phyloP scores from a whole-genome alignment of 345 rosid species.

The Carallia brachiata region DNA sequence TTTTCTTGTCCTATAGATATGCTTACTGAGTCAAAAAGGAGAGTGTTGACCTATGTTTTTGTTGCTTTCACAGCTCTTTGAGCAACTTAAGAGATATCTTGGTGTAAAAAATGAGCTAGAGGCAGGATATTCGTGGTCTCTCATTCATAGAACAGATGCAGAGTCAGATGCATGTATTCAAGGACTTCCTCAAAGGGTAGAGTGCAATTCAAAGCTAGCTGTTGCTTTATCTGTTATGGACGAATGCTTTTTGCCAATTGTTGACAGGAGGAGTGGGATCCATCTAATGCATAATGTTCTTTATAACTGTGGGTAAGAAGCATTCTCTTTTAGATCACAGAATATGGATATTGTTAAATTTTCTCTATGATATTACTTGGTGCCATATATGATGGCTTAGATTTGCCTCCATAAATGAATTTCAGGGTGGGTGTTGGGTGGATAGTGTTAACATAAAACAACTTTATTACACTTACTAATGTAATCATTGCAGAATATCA shows the following conservation, averaged over 20 bases:
- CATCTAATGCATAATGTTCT: slow-evolving; percentile 27
- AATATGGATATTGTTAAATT: background rate
- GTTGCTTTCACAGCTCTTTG: slow-evolving; percentile 25
- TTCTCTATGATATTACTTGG: background rate
- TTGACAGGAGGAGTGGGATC: slow-evolving; percentile 37
- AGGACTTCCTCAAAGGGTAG: slow-evolving; percentile 32
- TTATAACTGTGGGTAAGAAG: slow-evolving; percentile 30
- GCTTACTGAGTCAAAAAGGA: background rate
- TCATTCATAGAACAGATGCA: slow-evolving; percentile 23
- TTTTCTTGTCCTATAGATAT: background rate
- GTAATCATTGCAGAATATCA: too few relatives aligned
- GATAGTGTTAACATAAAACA: too few relatives aligned
- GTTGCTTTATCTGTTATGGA: slow-evolving; percentile 37
- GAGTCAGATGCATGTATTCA: slow-evolving; percentile 12
- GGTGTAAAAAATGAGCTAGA: slow-evolving; percentile 33
- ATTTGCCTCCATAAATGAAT: background rate
- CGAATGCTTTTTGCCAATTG: slow-evolving; percentile 36
- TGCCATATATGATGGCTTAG: background rate
- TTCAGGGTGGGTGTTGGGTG: too few relatives aligned
- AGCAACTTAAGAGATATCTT: slow-evolving; percentile 31
- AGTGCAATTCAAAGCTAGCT: slow-evolving; percentile 35
- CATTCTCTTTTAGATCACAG: background rate
- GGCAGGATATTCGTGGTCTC: slow-evolving; percentile 35
- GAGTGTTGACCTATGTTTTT: background rate
- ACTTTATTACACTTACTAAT: too few relatives aligned